Evolutionary conservation across 495 filamentous ascomycete genomes (phyloP), one percentile per base, ranked within the genome.

Genomic region (Haplographium delicatum): DNA sequence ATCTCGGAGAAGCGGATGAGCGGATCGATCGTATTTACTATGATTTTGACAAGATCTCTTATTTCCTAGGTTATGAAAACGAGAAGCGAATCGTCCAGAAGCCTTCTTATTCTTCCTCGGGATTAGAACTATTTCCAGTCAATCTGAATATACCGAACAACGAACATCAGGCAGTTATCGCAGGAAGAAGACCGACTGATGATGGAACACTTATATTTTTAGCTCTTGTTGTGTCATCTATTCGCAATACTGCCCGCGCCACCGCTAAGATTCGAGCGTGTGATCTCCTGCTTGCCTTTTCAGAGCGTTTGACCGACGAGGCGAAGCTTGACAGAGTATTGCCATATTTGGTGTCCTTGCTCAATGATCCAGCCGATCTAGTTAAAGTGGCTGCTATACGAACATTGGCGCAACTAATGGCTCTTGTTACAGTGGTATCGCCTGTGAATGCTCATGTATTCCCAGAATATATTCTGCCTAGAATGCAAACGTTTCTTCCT

Each of bases 31-130:
- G 89, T 48, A 80, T 97, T 3, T 96, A 85, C 66, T 76, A 84
- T 47, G 94, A 99, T 58, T 99, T 96, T 70, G 94, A 99, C 63
- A 96, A 97, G 65, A 93, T 99, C 52, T 86, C 91, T 0, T 93
- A 91, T 61, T 93, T 95, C 53, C 78, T 99, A 2, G 89, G 87
- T 7, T 87, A 88, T 47, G 74, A 76, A 9, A 69, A 71, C 41
- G 70, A 68, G 9, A 68, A 72, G 28, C 50, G 60, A 18, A 51
- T 65, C 22, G 51, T 55, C 0, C 54, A 49, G 0, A 62, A 65
- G 37, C 27, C 58, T 5, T 50, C 57, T 16, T 31, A 28, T 27
- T 41, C 41, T 30, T 39, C 62, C 43, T 50, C 53, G 44, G 72
- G 75, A 2, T 60, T 78, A 11, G 69, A 75, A 18, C 71, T 75